These are phyloP conservation scores for Penicillium cinerascens DNA, from an alignment of 495 filamentous ascomycete species.

Conservation along the genomic window DNA sequence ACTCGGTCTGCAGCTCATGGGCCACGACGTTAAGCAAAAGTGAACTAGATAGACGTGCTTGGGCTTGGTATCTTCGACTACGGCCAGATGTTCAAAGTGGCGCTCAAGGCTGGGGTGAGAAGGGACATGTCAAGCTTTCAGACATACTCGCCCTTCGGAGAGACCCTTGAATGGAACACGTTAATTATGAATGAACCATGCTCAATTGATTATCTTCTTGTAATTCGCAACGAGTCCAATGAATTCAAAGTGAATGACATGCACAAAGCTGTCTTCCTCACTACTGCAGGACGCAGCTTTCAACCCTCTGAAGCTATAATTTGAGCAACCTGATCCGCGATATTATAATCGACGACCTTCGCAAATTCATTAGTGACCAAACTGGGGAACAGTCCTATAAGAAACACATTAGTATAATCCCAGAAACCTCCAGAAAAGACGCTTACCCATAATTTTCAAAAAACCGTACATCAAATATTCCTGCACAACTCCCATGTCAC, in stretches of 20 bases:
- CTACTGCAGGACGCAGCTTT: not conserved
- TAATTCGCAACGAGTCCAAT: not conserved
- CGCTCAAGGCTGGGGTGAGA: slow-evolving; percentile 75
- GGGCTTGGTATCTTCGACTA: slow-evolving; percentile 75
- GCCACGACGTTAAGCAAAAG: slow-evolving; percentile 46
- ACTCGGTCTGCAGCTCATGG: slow-evolving; percentile 71
- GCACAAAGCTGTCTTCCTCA: not conserved
- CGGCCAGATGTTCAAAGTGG: slow-evolving; percentile 70
- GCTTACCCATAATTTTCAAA: slow-evolving; percentile 33
- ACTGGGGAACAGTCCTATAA: slow-evolving; percentile 8
- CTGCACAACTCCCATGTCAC: slow-evolving; percentile 26
- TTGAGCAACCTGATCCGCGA: slow-evolving; percentile 10
- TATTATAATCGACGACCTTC: slow-evolving; percentile 10
- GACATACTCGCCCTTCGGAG: slow-evolving; percentile 63
- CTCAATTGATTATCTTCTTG: not conserved
- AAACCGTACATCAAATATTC: slow-evolving; percentile 36
- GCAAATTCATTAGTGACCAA: slow-evolving; percentile 5
- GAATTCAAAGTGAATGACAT: not conserved
- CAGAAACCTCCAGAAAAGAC: not conserved
- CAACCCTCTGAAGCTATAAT: not conserved
- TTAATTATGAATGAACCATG: no score
- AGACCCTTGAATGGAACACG: slow-evolving; percentile 24
- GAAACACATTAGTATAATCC: not conserved
- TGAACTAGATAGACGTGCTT: slow-evolving; percentile 71
- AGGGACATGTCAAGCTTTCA: slow-evolving; percentile 61